Conservation (phyloP, 495 filamentous ascomycete species). For the Penicillium pulvis region DNA sequence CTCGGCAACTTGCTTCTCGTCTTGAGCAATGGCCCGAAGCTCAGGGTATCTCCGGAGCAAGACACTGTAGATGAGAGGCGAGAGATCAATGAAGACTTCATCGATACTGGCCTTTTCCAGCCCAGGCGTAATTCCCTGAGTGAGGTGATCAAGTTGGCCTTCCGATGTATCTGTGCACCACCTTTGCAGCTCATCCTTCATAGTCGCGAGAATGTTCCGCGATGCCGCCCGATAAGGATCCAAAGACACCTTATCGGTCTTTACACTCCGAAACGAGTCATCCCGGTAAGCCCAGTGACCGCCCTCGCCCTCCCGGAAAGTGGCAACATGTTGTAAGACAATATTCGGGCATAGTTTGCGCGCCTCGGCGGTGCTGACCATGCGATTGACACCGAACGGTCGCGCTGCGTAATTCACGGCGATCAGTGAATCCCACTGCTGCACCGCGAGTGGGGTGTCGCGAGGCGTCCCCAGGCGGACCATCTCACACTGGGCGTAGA, state of each 20-base stretch:
- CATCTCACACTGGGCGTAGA: constrained; percentile 97
- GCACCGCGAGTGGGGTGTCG: constrained; percentile 85
- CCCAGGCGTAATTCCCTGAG: constrained; percentile 52
- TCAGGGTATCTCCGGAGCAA: constrained; percentile 80
- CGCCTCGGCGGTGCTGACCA: constrained; percentile 77
- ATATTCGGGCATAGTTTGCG: constrained; percentile 84
- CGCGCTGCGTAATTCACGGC: constrained; percentile 95
- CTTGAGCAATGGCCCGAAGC: constrained; percentile 60
- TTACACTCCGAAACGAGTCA: constrained; percentile 73
- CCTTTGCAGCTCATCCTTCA: constrained; percentile 68
- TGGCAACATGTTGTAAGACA: constrained; percentile 89
- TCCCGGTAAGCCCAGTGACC: constrained; percentile 84
- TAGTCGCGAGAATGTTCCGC: constrained; percentile 74
- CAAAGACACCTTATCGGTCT: constrained; percentile 87
- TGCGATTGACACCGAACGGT: constrained; percentile 72
- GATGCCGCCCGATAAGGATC: constrained; percentile 91
- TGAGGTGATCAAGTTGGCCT: constrained; percentile 40
- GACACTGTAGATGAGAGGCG: constrained; percentile 73
- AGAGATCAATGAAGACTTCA: constrained; percentile 92
- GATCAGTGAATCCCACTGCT: constrained; percentile 78
- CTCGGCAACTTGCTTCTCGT: constrained; percentile 70
- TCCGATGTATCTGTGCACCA: constrained; percentile 28
- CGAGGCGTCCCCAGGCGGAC: constrained; percentile 74
- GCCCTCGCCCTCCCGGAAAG: constrained; percentile 88
- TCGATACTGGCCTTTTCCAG: constrained; percentile 91